A percentile compares a stretch with the other conserved stretches of the same genome.
phyloP scores from a whole-genome alignment of 305 asterid genomes.

The Fraxinus velutina region DNA sequence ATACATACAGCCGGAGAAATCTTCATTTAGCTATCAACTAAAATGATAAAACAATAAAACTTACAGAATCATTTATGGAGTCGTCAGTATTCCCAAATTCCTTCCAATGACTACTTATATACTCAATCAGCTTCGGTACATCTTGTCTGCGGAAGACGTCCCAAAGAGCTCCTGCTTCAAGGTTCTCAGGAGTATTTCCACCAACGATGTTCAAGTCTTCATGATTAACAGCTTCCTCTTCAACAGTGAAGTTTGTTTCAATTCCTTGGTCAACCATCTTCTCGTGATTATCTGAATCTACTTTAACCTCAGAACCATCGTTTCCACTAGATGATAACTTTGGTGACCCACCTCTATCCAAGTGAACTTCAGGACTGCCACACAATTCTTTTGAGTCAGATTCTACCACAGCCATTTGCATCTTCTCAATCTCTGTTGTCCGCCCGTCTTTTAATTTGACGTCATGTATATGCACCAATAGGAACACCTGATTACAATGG shows the following conservation, averaged over 20 bases:
- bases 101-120: constrained; percentile 51
- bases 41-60: constrained; percentile 26
- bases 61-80: constrained; percentile 40
- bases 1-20: constrained; percentile 8
- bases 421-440: constrained; percentile 36
- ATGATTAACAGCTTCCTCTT: constrained; percentile 29
- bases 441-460: constrained; percentile 42
- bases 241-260: constrained; percentile 35
- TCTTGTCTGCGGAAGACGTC: constrained; percentile 84
- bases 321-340: constrained; percentile 39
- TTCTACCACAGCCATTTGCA: constrained; percentile 32
- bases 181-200: constrained; percentile 28
- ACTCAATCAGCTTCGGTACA: constrained; percentile 66
- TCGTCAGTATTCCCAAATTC: constrained; percentile 42
- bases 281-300: constrained; percentile 32
- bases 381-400: constrained; percentile 41
- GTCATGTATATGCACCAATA: constrained; percentile 65
- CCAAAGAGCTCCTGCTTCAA: constrained; percentile 78
- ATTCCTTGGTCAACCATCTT: constrained; percentile 35
- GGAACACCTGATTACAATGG: constrained; percentile 59
- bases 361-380: constrained; percentile 33
- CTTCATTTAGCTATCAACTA: constrained; percentile 7
- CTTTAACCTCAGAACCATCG: constrained; percentile 38
- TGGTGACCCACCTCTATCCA: constrained; percentile 33
- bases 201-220: constrained; percentile 32